phyloP scores from a whole-genome alignment of 495 filamentous ascomycete genomes.

The Podospora fimiseda region DNA sequence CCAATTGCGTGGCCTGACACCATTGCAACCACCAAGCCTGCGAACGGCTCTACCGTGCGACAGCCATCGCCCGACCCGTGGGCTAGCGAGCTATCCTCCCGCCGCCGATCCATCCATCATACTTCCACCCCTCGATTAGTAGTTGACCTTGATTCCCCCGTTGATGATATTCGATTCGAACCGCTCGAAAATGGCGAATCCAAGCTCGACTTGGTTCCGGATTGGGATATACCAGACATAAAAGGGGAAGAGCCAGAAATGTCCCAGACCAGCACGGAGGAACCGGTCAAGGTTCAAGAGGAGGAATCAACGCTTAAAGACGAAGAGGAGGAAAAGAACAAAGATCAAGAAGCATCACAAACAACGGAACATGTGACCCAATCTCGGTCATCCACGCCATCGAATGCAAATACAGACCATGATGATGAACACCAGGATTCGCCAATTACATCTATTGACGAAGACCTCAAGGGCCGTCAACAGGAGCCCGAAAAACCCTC shows the following conservation, averaged over 20 bases:
- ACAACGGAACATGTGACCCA: no score
- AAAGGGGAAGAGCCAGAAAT: not conserved
- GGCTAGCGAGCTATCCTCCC: conserved; percentile 30
- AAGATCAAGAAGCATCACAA: no score
- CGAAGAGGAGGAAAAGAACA: not conserved
- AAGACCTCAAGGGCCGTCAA: conserved; percentile 34
- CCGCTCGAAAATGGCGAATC: not conserved
- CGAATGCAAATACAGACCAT: conserved; percentile 35
- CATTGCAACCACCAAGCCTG: conserved; percentile 26
- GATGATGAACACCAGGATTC: conserved; percentile 39
- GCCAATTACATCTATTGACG: conserved; percentile 49
- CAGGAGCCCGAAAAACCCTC: conserved; percentile 25
- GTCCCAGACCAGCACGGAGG: not conserved
- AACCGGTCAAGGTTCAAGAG: not conserved
- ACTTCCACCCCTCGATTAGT: conserved; percentile 18
- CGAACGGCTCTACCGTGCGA: conserved; percentile 29
- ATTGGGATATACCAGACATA: conserved; percentile 1
- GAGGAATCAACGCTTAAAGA: not conserved
- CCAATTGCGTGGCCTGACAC: conserved; percentile 38
- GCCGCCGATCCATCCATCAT: conserved; percentile 9
- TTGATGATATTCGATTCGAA: not conserved
- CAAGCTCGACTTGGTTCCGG: not conserved
- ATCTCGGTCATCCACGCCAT: conserved; percentile 34
- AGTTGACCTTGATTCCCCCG: conserved; percentile 10
- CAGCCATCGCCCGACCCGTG: conserved; percentile 50